These are phyloP conservation scores for Venturia pyrina DNA, from an alignment of 2,329 filamentous ascomycete species.

Conservation along the genomic window DNA sequence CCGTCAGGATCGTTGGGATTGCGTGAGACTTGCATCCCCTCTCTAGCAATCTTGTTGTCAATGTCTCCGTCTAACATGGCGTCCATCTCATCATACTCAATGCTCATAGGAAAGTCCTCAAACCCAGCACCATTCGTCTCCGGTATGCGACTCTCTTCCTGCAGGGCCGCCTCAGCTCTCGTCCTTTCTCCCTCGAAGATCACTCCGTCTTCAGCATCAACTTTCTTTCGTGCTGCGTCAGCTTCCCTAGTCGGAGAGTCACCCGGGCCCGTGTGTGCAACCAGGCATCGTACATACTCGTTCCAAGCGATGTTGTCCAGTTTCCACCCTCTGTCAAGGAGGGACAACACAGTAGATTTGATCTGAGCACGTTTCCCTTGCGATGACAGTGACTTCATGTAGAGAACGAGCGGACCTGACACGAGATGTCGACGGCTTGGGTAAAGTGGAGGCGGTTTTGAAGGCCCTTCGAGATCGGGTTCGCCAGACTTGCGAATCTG, in stretches of 20 bases:
- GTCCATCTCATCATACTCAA: background rate
- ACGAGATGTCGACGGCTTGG: constrained; percentile 35
- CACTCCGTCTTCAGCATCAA: background rate
- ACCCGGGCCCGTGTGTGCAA: constrained; percentile 25
- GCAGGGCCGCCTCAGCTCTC: background rate
- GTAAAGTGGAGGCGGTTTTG: background rate
- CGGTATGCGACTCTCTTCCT: background rate
- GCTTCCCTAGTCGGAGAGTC: background rate
- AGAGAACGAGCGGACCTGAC: constrained; percentile 34
- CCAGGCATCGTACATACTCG: constrained; percentile 58
- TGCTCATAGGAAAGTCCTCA: background rate
- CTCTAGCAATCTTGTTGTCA: background rate
- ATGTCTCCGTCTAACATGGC: background rate
- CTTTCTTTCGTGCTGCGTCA: background rate
- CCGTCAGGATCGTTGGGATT: background rate
- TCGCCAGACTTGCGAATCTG: background rate
- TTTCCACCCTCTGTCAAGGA: constrained; percentile 57
- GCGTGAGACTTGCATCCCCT: background rate
- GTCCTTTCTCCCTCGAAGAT: background rate
- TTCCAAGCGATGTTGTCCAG: constrained; percentile 77
- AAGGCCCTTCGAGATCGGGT: background rate
- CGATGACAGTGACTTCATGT: constrained; percentile 37
- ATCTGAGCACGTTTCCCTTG: constrained; percentile 37
- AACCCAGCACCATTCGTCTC: background rate
- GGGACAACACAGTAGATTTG: constrained; percentile 38